These are phyloP conservation scores for Shiraia sp. DNA, from an alignment of 2,329 filamentous ascomycete genomes.

Conservation along the genomic window DNA sequence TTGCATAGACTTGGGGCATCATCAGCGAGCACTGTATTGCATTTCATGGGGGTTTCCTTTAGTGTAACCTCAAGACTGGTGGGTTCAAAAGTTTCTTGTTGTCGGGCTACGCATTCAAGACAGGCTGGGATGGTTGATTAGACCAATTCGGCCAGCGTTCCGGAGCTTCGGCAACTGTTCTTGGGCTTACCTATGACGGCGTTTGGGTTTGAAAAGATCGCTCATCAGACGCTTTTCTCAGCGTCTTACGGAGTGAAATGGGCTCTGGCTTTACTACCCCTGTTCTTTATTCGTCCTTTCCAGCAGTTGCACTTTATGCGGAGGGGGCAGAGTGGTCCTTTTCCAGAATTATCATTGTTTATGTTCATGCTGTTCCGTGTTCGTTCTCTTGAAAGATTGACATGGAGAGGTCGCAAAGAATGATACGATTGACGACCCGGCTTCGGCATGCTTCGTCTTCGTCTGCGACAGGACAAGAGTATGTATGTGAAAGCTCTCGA, in stretches of 20 bases:
- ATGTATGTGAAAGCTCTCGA: conserved; percentile 22
- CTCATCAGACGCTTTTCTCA: conserved; percentile 24
- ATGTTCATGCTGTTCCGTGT: conserved; percentile 13
- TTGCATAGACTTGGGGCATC: conserved; percentile 47
- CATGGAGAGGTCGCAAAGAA: conserved; percentile 1
- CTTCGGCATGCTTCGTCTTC: conserved; percentile 31
- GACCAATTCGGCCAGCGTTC: conserved; percentile 2
- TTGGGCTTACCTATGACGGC: conserved; percentile 25
- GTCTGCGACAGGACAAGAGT: conserved; percentile 18
- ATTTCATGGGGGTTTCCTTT: conserved; percentile 39
- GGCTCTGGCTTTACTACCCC: conserved; percentile 12
- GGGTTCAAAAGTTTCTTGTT: conserved; percentile 32
- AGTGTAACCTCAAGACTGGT: conserved; percentile 25
- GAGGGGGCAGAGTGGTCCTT: conserved; percentile 2
- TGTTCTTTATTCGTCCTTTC: conserved; percentile 12
- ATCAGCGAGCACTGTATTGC: conserved; percentile 45
- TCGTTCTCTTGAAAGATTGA: conserved; percentile 3
- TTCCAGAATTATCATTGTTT: conserved; percentile 9
- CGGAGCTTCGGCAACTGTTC: not conserved
- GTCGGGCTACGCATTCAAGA: conserved; percentile 18
- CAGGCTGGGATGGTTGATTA: conserved; percentile 4
- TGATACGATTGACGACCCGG: conserved; percentile 17
- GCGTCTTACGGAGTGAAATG: conserved; percentile 22
- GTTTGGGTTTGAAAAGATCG: conserved; percentile 25
- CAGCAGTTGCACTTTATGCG: conserved; percentile 16